Percentiles rank a stretch among this genome's conserved stretches.
Conservation (phyloP, 345 rosid species). For the Eucalyptus cloeziana region DNA sequence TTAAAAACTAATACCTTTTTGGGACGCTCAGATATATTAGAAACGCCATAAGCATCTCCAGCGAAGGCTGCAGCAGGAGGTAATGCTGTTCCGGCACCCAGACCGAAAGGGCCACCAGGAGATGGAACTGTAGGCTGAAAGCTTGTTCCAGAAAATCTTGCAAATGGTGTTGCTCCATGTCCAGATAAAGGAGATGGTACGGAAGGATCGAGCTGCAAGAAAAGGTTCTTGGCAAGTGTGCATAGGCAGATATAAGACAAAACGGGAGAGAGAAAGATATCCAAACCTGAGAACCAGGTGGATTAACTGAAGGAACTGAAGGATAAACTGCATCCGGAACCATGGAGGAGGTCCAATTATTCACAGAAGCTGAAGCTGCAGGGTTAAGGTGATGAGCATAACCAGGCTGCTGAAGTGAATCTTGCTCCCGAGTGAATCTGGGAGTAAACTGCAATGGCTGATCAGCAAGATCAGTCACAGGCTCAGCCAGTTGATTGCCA, state of each 20-base stretch:
- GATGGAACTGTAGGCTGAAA: constrained; percentile 46
- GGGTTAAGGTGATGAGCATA: constrained; percentile 32
- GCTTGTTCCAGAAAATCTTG: constrained; percentile 51
- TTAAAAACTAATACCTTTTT: constrained; percentile 37
- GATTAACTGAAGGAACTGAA: constrained; percentile 37
- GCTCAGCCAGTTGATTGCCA: constrained; percentile 47
- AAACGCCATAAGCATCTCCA: constrained; percentile 64
- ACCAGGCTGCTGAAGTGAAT: constrained; percentile 26
- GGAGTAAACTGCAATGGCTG: constrained; percentile 65
- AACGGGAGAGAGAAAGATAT: not conserved
- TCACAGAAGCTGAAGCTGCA: constrained; percentile 23
- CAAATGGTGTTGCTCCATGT: constrained; percentile 53
- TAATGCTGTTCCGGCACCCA: constrained; percentile 40
- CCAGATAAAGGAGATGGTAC: constrained; percentile 46
- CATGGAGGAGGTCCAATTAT: constrained; percentile 52
- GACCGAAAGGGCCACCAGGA: constrained; percentile 35
- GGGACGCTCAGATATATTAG: constrained; percentile 60
- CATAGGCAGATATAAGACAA: not conserved
- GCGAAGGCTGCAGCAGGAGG: constrained; percentile 55
- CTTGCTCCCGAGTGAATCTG: constrained; percentile 36
- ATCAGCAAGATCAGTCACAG: constrained; percentile 34
- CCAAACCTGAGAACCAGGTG: constrained; percentile 36
- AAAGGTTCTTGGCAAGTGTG: not conserved
- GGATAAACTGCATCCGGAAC: constrained; percentile 43
- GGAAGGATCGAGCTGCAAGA: constrained; percentile 54